Evolutionary conservation across 73 alveolate genomes (phyloP).

Genomic region (Effrenium voratum): DNA sequence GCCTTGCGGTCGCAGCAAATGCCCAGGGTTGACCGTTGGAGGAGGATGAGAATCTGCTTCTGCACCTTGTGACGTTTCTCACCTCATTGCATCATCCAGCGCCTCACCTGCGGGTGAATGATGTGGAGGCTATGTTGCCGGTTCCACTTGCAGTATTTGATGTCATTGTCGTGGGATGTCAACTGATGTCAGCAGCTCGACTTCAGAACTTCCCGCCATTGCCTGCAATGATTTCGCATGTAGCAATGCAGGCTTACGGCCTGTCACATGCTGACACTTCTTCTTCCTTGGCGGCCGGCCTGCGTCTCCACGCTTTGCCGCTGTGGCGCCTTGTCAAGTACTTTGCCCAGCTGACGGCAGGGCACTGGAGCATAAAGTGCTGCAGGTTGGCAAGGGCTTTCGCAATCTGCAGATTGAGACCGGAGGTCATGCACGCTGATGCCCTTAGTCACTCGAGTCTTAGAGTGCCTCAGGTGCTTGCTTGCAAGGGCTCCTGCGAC

Average conservation of each 20-base stretch:
- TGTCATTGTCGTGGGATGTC: no score
- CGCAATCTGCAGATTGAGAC: no score
- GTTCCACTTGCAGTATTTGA: no score
- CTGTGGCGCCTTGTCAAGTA: slow-evolving; percentile 30
- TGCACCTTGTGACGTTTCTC: slow-evolving; percentile 39
- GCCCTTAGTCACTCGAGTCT: no score
- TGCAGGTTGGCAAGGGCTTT: no score
- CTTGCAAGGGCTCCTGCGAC: slow-evolving; percentile 39
- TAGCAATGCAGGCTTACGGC: slow-evolving; percentile 14
- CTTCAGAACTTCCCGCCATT: neutral
- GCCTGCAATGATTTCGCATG: neutral
- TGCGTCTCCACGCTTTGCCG: slow-evolving; percentile 26
- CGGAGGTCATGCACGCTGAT: no score
- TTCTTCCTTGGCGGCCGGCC: neutral
- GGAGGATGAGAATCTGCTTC: slow-evolving; percentile 41
- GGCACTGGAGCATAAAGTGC: no score
- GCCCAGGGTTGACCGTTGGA: neutral
- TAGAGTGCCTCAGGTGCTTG: slow-evolving; percentile 48
- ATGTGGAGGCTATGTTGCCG: neutral
- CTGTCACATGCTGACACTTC: slow-evolving; percentile 41
- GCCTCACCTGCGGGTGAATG: slow-evolving; percentile 47
- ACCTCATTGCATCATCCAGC: slow-evolving; percentile 48
- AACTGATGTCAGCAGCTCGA: no score
- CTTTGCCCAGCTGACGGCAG: no score
- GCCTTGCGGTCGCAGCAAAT: no score